phyloP scores from a whole-genome alignment of 352 stramenopile genomes.

The Phytophthora capsici region DNA sequence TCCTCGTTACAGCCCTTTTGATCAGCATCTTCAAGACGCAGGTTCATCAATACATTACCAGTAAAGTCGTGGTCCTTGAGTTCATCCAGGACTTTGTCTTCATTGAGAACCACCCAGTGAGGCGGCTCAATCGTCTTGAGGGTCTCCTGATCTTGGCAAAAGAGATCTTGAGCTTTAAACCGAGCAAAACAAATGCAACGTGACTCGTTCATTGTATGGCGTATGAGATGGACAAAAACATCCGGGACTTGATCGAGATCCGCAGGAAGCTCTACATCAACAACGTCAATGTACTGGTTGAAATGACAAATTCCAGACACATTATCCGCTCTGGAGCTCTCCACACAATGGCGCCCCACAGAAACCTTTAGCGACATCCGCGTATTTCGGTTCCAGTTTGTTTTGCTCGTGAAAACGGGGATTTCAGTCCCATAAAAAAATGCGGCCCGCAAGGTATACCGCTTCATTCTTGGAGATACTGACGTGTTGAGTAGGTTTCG shows the following conservation, averaged over 20 bases:
- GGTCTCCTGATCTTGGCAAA: slow-evolving; percentile 47
- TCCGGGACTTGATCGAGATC: slow-evolving; percentile 84
- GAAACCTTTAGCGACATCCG: slow-evolving; percentile 82
- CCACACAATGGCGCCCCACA: slow-evolving; percentile 62
- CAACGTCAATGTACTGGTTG: slow-evolving; percentile 77
- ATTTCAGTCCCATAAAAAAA: slow-evolving; percentile 87
- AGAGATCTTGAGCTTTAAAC: slow-evolving; percentile 74
- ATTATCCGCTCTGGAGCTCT: slow-evolving; percentile 67
- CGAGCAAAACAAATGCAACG: slow-evolving; percentile 84
- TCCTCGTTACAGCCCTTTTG: slow-evolving; percentile 33
- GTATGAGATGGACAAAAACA: slow-evolving; percentile 80
- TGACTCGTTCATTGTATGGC: slow-evolving; percentile 58
- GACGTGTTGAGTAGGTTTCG: slow-evolving; percentile 61
- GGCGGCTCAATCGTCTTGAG: slow-evolving; percentile 48
- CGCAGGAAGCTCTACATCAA: slow-evolving; percentile 59
- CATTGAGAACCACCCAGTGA: slow-evolving; percentile 74
- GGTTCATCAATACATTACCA: slow-evolving; percentile 82
- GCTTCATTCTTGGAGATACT: slow-evolving; percentile 45
- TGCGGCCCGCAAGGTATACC: slow-evolving; percentile 67
- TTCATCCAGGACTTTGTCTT: slow-evolving; percentile 84
- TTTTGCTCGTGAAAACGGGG: slow-evolving; percentile 73
- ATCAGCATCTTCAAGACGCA: slow-evolving; percentile 58
- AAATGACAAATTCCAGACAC: slow-evolving; percentile 76
- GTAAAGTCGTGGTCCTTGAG: slow-evolving; percentile 86
- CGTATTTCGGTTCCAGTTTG: slow-evolving; percentile 70